phyloP scores from a whole-genome alignment of 805 yeast genomes.

The Nakazawaea molendinolei region DNA sequence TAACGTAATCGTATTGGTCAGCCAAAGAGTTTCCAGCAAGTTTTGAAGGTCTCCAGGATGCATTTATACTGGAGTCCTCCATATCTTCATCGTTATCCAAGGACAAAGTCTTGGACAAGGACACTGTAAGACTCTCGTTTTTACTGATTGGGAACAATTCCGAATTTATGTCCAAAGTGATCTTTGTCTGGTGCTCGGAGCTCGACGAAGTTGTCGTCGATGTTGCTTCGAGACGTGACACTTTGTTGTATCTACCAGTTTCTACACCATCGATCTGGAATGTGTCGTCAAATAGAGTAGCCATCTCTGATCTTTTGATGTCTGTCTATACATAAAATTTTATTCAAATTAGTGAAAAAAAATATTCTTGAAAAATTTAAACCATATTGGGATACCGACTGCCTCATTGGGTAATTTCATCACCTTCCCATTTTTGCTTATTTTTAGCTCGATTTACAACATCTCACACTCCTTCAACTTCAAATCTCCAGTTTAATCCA shows the following conservation, averaged over 20 bases:
- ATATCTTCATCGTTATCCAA: slow-evolving; percentile 42
- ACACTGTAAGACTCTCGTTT: slow-evolving; percentile 76
- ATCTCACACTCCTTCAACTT: not conserved
- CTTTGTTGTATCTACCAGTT: slow-evolving; percentile 86
- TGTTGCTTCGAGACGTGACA: slow-evolving; percentile 79
- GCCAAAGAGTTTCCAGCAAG: slow-evolving; percentile 81
- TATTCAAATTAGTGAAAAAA: no score
- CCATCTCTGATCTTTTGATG: slow-evolving; percentile 11
- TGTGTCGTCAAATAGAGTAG: slow-evolving; percentile 88
- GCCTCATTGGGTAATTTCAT: no score
- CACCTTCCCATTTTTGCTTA: no score
- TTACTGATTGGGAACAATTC: slow-evolving; percentile 82
- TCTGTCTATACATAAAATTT: no score
- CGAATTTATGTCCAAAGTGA: slow-evolving; percentile 84
- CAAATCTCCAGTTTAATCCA: no score
- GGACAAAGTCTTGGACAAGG: slow-evolving; percentile 71
- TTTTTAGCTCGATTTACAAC: no score
- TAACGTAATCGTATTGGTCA: slow-evolving; percentile 95
- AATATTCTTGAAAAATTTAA: no score
- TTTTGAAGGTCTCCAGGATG: slow-evolving; percentile 81
- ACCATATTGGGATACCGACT: no score
- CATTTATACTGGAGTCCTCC: slow-evolving; percentile 40
- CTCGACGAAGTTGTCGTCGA: slow-evolving; percentile 56
- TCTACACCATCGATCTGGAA: slow-evolving; percentile 82
- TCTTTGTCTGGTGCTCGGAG: slow-evolving; percentile 51